phyloP scores from a whole-genome alignment of 2,329 filamentous ascomycete genomes.

The Didymella lethalis region DNA sequence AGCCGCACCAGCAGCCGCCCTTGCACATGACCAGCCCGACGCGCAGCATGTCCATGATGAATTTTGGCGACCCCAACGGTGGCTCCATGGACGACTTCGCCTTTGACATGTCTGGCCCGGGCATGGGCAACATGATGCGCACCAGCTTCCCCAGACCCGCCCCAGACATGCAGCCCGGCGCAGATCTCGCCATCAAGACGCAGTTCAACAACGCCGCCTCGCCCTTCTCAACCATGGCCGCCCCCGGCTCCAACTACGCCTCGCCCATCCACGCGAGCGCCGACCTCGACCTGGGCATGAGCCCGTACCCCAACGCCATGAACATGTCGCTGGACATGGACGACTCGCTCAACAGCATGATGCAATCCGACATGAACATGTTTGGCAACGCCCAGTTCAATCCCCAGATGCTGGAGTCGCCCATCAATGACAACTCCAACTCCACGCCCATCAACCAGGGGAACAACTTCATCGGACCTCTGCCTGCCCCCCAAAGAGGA shows the following conservation, averaged over 20 bases:
- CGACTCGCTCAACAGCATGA: conserved; percentile 49
- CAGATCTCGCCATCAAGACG: conserved; percentile 53
- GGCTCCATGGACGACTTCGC: conserved; percentile 49
- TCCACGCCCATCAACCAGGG: conserved; percentile 16
- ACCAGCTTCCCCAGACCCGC: conserved; percentile 36
- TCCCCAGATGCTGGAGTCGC: conserved; percentile 52
- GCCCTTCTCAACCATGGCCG: conserved; percentile 50
- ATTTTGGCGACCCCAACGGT: conserved; percentile 53
- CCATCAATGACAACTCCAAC: conserved; percentile 40
- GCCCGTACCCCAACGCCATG: conserved; percentile 53
- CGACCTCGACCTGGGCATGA: conserved; percentile 55
- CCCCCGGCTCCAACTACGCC: conserved; percentile 52
- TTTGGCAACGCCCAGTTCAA: conserved; percentile 52
- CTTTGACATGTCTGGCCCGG: conserved; percentile 46
- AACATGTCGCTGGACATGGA: conserved; percentile 56
- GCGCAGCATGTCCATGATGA: conserved; percentile 68
- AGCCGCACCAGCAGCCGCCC: conserved; percentile 7
- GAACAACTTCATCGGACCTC: conserved; percentile 42
- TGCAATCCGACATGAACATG: conserved; percentile 50
- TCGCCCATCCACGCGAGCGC: conserved; percentile 53
- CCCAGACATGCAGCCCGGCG: conserved; percentile 34
- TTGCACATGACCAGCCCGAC: conserved; percentile 54
- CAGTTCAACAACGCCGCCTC: conserved; percentile 48
- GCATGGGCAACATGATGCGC: conserved; percentile 50
- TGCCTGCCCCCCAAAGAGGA: conserved; percentile 45